Base-by-base conservation (phyloP, 768 basidiomycete species). In the Tulasnella sp. region DNA sequence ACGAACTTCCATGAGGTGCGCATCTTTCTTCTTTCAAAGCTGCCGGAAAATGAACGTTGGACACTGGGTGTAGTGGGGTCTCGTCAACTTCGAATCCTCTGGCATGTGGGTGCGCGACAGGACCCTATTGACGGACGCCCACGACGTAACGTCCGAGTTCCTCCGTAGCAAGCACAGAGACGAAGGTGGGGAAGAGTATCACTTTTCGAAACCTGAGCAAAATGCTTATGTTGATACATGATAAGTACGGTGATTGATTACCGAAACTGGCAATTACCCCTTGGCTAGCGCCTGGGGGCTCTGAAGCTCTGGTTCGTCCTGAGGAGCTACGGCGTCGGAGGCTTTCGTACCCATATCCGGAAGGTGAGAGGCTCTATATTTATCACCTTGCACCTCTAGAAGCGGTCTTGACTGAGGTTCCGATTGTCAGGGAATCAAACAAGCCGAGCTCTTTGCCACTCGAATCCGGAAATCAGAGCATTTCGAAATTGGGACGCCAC, bases 261-360 rank as follows among this genome's bases (percentile, higher is more conserved):
- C 77, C 86, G 91, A 19, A 92, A 94, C 78, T 93, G 91, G 91
- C 90, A 92, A 77, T 81, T 93, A 29, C 84, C 84, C 7, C 87
- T 96, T 3, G 93, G 93, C 14, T 85, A 94, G n/a, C 87, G 91
- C 52, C 96, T 96, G 84, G 86, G 95, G 40, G 90, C 92, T 29
- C 83, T 96, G 75, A 97, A 97, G 78, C 75, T 97, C 7, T 96
- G 93, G 93, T 97, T 97, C 78, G 91, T 95, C 32, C 81, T 97
- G 63, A 86, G 94, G 16, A 89, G 90, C 74, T 95, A 85, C 75
- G 94, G 95, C 6, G 84, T 87, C 14, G 81, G 88, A 66, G 94
- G 95, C 0, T 95, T 95, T 82, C 87, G 86, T 73, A 82, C 80
- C 16, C 88, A 96, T 77, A 89, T 96, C 52, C 86, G 89, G 75